These are phyloP conservation scores for Coprinopsis strossmayeri DNA, from an alignment of 768 basidiomycete species.

Conservation along the genomic window DNA sequence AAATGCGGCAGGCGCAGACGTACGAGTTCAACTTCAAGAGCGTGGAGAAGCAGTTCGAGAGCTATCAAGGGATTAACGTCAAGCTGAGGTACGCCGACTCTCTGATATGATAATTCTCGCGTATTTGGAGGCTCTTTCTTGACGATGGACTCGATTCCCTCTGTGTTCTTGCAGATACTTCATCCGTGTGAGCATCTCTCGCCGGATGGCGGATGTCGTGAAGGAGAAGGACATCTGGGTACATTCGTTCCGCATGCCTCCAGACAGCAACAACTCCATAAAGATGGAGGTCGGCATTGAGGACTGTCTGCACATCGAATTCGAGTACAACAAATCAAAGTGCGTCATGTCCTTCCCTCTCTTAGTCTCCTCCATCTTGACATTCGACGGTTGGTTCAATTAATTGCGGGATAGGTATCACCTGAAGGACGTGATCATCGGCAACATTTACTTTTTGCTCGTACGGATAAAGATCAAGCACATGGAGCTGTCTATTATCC, in stretches of 20 bases:
- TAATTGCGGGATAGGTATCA: slow-evolving; percentile 65
- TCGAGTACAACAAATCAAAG: slow-evolving; percentile 99
- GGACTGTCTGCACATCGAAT: slow-evolving; percentile 97
- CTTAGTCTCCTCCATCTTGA: background rate
- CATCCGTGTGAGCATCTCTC: slow-evolving; percentile 82
- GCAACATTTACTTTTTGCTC: slow-evolving; percentile 98
- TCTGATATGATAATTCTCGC: no score
- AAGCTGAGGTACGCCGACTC: slow-evolving; percentile 91
- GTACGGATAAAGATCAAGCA: slow-evolving; percentile 99
- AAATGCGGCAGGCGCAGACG: slow-evolving; percentile 94
- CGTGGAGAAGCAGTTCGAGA: slow-evolving; percentile 98
- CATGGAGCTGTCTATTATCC: slow-evolving; percentile 98
- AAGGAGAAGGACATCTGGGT: slow-evolving; percentile 98
- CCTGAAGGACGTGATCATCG: slow-evolving; percentile 97
- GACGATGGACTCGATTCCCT: no score
- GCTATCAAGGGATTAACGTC: slow-evolving; percentile 97
- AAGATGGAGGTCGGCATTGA: slow-evolving; percentile 99
- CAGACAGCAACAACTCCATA: slow-evolving; percentile 95
- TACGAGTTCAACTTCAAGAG: slow-evolving; percentile 98
- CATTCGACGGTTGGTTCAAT: background rate
- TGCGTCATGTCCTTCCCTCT: slow-evolving; percentile 30
- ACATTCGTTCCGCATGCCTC: slow-evolving; percentile 97
- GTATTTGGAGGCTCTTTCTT: no score
- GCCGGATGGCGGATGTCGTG: slow-evolving; percentile 86
- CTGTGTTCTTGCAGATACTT: no score